A percentile compares a stretch with the other conserved stretches of the same genome.
phyloP scores from a whole-genome alignment of 257 asterid species.

The Haberlea rhodopensis region DNA sequence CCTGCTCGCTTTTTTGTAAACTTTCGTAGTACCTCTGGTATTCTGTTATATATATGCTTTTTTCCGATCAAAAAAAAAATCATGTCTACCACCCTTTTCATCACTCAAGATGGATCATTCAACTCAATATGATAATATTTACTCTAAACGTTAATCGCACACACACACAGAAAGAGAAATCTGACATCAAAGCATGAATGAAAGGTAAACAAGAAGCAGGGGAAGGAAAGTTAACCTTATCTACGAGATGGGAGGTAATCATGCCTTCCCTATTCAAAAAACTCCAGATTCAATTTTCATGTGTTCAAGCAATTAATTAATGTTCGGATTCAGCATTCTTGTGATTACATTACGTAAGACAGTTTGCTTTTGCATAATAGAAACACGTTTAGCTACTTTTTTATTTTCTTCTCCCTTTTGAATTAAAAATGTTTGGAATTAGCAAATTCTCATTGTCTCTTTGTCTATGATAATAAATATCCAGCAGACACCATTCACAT shows the following conservation, averaged over 20 bases:
- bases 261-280: constrained; percentile 13
- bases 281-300: constrained; percentile 11
- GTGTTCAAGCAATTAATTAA: not conserved
- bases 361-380: not conserved
- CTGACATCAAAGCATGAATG: not conserved
- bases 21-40: no score
- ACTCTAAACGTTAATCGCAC: not conserved
- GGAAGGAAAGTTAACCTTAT: not conserved
- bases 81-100: not conserved
- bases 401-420: not conserved
- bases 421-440: not conserved
- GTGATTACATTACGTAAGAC: no score
- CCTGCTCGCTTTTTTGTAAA: no score
- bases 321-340: not conserved
- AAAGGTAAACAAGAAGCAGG: not conserved
- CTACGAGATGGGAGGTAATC: not conserved
- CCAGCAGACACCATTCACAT: not conserved
- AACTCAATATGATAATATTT: constrained; percentile 10
- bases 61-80: no score
- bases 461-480: not conserved
- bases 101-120: constrained; percentile 7
- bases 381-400: not conserved
- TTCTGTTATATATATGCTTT: no score
- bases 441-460: not conserved
- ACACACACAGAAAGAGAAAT: not conserved